Percentiles rank a stretch among this genome's conserved stretches.
Conservation (phyloP, 805 yeast species). For the Teunomyces pallodes region DNA sequence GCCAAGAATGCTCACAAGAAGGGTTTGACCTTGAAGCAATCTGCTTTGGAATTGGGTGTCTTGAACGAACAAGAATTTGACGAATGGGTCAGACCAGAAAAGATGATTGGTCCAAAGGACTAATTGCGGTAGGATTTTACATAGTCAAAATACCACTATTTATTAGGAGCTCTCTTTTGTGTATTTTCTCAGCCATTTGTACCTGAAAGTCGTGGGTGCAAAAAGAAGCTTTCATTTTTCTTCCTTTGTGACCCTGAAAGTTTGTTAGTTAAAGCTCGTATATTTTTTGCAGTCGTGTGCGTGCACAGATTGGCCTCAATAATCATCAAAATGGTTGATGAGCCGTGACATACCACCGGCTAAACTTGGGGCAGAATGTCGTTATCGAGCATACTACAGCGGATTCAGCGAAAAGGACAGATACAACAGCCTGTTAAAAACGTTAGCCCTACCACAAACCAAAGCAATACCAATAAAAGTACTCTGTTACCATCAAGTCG, state of each 20-base stretch:
- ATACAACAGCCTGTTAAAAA: conserved; percentile 4
- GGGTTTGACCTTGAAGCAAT: conserved; percentile 91
- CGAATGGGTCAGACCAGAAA: conserved; percentile 96
- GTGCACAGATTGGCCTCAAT: neutral
- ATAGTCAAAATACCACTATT: neutral
- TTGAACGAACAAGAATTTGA: conserved; percentile 85
- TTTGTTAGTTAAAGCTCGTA: too few species aligned
- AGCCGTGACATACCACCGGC: neutral
- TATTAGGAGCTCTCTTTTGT: neutral
- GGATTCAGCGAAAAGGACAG: conserved; percentile 32
- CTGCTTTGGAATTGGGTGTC: conserved; percentile 88
- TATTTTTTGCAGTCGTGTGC: neutral
- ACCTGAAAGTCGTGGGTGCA: neutral
- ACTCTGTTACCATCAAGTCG: conserved; percentile 10
- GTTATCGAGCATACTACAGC: conserved; percentile 29
- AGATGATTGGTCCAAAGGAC: conserved; percentile 92
- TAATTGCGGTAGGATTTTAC: conserved; percentile 11
- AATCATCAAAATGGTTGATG: neutral
- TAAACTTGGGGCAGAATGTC: conserved; percentile 14
- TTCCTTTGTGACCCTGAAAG: too few species aligned
- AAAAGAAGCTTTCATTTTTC: neutral
- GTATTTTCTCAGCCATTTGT: neutral
- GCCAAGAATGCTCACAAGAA: conserved; percentile 99
- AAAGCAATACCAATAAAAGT: neutral
- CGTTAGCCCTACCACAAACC: neutral